phyloP scores from a whole-genome alignment of 2,329 filamentous ascomycete genomes.

The Cladobotryum mycophilum region DNA sequence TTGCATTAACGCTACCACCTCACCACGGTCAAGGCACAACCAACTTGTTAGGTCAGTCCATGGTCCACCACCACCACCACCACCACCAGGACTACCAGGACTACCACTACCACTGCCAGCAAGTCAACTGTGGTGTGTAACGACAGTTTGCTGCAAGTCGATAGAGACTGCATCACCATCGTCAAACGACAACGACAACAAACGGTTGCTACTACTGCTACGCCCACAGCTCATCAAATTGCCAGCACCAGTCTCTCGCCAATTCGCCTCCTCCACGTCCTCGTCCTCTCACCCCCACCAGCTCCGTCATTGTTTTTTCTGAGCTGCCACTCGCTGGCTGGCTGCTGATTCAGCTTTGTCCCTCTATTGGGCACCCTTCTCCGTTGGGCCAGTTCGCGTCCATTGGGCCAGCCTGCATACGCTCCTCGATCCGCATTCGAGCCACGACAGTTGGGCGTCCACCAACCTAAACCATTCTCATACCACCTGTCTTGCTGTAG shows the following conservation, averaged over 20 bases:
- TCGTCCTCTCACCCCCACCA: not conserved
- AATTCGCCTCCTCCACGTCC: constrained; percentile 5
- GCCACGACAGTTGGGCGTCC: constrained; percentile 31
- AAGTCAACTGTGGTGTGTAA: too few relatives aligned
- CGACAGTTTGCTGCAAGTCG: too few relatives aligned
- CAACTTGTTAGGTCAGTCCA: too few relatives aligned
- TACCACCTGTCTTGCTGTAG: constrained; percentile 28
- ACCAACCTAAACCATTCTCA: constrained; percentile 25
- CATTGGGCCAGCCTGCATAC: constrained; percentile 33
- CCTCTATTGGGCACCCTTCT: constrained; percentile 15
- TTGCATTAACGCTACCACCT: too few relatives aligned
- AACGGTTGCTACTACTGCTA: too few relatives aligned
- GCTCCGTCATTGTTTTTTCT: not conserved
- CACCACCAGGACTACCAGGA: too few relatives aligned
- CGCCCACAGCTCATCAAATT: not conserved
- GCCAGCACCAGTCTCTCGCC: not conserved
- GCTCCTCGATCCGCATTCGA: constrained; percentile 32
- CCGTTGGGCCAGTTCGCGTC: constrained; percentile 24
- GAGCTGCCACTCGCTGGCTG: not conserved
- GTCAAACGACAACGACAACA: not conserved
- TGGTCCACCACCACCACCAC: too few relatives aligned
- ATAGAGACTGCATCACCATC: not conserved
- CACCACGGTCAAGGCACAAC: too few relatives aligned
- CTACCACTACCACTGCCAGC: too few relatives aligned
- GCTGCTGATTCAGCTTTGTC: constrained; percentile 2